These are phyloP conservation scores for Hericium rajendrae DNA, from an alignment of 768 basidiomycete genomes.

Conservation along the genomic window DNA sequence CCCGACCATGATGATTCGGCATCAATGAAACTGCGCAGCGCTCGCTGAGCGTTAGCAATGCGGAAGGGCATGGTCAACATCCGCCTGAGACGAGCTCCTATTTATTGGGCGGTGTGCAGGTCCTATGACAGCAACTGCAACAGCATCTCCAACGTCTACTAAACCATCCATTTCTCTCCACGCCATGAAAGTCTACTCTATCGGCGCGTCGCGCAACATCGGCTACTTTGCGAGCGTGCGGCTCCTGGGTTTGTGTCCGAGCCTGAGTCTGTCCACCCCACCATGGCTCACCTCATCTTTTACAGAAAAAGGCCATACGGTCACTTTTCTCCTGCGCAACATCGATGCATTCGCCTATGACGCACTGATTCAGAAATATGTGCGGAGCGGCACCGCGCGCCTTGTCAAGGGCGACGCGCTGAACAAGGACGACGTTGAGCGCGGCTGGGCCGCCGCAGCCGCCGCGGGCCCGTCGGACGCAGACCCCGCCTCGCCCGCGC, in stretches of 20 bases:
- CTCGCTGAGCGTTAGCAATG: too few species aligned
- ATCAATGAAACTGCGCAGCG: too few species aligned
- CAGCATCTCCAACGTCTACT: too few species aligned
- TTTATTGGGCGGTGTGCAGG: too few species aligned
- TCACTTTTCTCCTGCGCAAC: constrained; percentile 55
- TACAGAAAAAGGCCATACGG: constrained; percentile 47
- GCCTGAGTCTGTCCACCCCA: too few species aligned
- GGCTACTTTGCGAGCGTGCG: constrained; percentile 25
- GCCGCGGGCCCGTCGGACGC: constrained; percentile 4
- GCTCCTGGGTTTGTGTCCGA: constrained; percentile 20
- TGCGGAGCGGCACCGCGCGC: constrained; percentile 41
- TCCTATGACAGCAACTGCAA: constrained; percentile 26
- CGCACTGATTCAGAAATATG: constrained; percentile 37
- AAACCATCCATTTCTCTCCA: too few species aligned
- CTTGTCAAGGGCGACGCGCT: constrained; percentile 56
- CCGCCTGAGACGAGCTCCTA: too few species aligned
- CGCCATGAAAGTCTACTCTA: constrained; percentile 22
- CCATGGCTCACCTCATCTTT: background rate
- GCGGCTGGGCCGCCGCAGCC: constrained; percentile 39
- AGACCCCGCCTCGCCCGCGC: background rate
- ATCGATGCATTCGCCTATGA: constrained; percentile 45
- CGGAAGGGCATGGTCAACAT: too few species aligned
- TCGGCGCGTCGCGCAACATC: constrained; percentile 32
- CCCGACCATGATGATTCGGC: too few species aligned
- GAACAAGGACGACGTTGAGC: constrained; percentile 37